Base-by-base conservation (phyloP, 306 rosid genomes). In the Corylus avellana region DNA sequence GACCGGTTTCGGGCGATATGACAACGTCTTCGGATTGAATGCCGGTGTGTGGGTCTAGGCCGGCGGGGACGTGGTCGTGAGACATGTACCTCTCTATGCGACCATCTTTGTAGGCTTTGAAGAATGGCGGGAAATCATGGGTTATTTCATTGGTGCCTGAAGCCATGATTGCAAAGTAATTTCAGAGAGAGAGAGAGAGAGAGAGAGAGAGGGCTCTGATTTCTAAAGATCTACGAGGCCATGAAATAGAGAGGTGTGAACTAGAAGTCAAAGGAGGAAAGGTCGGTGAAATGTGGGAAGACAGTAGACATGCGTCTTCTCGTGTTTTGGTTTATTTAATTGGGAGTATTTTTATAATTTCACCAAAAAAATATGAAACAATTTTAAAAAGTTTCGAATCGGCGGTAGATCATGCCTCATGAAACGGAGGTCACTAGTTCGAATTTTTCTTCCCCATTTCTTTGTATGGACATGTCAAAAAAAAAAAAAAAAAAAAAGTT, bases 31-130 rank as follows among this genome's bases (percentile, higher is more conserved):
- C 74, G 79, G 77, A 77, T 9, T 69, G 70, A 6, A 81, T 55
- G 0, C 84, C 79, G 32, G 79, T 78, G 47, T 13, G 14, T 8
- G 79, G 75, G 27, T 82, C 82, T 1, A 61, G 13, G 13, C 71
- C 73, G 5, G 79, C 5, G 12, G 82, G 86, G 29, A 55, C 16
- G 0, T 0, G 1, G 32, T 63, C 66, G 1, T 7, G 12, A 48
- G 82, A 47, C 9, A 42, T 70, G 48, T 27, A 20, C 47, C 73
- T 64, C 70, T 78, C 74, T 37, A 78, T 14, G 29, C 61, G 73
- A 8, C 83, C 86, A 7, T 83, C 80, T 75, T 78, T 75, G 80
- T 68, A 74, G 4, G 75, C 80, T 67, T 13, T 80, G 73, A 84
- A 20, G 48, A 72, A 13, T 0, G 79, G 84, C 0, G 48, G 63